Evolutionary conservation across 2,329 filamentous ascomycete species (phyloP), one percentile per base, ranked within the genome.

Genomic region (Thelonectria rubi): DNA sequence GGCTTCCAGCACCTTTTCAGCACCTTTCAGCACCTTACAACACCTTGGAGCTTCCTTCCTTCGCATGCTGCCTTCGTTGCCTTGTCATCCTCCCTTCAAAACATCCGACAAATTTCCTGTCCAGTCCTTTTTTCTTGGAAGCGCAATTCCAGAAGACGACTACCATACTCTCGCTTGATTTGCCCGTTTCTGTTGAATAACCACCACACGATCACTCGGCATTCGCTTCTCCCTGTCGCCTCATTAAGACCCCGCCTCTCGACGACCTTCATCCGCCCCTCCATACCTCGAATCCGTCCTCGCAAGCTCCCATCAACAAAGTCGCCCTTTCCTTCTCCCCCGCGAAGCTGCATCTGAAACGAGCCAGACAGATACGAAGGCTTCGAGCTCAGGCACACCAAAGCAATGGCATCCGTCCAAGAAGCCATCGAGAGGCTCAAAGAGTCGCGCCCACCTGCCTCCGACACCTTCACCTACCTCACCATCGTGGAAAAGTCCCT

Each of bases 401-500:
- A 45, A 42, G 66, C 52, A 60, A 77, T 76, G 72, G 71, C 74
- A 39, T 69, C 76, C 54, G 74, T 76, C 30, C 74, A 79, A 34
- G 76, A 79, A 63, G 76, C 79, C 59, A 75, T 83, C 53, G 73
- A 78, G 70, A 79, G 81, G 32, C 80, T 86, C 60, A 73, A 77
- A 48, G 82, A 84, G 65, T 80, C 82, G 45, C 77, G 78, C 24
- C 83, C 83, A 7, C 83, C 83, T 3, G 80, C 80, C 18, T 84
- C 82, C 39, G 91, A 94, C 73, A 84, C 85, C 65, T 85, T 93
- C 71, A 93, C 90, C 20, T 94, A 93, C 75, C 84, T 94, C 56
- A 93, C 91, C 58, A 88, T 94, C 65, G 80, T 94, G 71, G 90
- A 93, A 75, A 87, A 91, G 76, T 89, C 91, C 67, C 81, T 93